These are phyloP conservation scores for Cutaneotrichosporon cutaneum DNA, from an alignment of 1,284 basidiomycete species.

Conservation along the genomic window DNA sequence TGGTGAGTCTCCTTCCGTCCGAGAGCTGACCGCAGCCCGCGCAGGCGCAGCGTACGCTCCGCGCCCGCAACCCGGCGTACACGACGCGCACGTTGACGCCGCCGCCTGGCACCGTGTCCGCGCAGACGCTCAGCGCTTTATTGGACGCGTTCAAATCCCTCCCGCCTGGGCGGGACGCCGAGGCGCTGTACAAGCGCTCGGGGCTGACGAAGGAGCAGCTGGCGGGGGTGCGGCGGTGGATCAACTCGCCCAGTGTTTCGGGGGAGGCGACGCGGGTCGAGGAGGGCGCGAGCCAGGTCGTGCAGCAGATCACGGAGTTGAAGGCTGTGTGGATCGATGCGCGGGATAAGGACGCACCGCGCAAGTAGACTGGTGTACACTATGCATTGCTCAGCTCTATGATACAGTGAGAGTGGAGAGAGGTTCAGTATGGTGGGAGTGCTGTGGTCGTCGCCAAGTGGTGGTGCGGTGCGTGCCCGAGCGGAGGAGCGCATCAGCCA, in stretches of 20 bases:
- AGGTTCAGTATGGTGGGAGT: too few relatives aligned
- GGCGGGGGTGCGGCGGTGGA: constrained; percentile 60
- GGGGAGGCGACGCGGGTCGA: constrained; percentile 58
- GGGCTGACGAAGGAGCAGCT: constrained; percentile 62
- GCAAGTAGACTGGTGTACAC: constrained; percentile 5
- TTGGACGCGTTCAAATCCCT: constrained; percentile 66
- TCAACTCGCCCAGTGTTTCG: constrained; percentile 70
- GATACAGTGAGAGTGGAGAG: constrained; percentile 4
- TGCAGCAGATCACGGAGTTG: constrained; percentile 52
- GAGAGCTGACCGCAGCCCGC: constrained; percentile 31
- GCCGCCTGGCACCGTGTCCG: constrained; percentile 60
- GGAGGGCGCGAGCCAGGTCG: constrained; percentile 53
- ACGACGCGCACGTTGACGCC: constrained; percentile 48
- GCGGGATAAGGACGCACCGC: constrained; percentile 18
- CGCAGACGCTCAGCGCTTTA: constrained; percentile 61
- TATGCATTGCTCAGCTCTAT: constrained; percentile 6
- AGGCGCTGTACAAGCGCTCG: constrained; percentile 54
- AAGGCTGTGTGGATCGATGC: constrained; percentile 41
- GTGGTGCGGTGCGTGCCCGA: background rate
- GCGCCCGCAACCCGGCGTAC: constrained; percentile 49
- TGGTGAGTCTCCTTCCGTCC: constrained; percentile 55
- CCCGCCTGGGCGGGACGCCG: constrained; percentile 55
- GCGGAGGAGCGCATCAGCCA: background rate
- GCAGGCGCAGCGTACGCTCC: constrained; percentile 45
- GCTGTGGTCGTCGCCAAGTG: background rate